These are phyloP conservation scores for Phyllosticta capitalensis DNA, from an alignment of 2,329 filamentous ascomycete species.

Conservation along the genomic window DNA sequence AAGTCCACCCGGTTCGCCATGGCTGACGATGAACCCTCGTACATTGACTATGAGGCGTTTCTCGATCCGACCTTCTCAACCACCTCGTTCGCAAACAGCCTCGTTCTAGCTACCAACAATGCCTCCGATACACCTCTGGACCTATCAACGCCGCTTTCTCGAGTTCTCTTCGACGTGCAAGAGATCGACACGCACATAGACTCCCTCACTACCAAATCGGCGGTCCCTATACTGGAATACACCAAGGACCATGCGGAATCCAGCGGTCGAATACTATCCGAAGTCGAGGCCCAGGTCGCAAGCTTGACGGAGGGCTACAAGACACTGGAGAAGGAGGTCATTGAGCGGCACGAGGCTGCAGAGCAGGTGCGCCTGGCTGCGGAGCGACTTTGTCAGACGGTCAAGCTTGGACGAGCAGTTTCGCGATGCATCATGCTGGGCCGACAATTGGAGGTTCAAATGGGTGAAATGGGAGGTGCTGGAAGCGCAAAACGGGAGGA, in stretches of 20 bases:
- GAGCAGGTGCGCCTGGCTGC: conserved; percentile 72
- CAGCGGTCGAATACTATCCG: conserved; percentile 60
- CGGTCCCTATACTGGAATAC: conserved; percentile 69
- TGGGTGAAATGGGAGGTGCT: conserved; percentile 55
- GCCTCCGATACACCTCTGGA: conserved; percentile 81
- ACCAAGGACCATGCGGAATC: conserved; percentile 66
- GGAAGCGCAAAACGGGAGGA: conserved; percentile 51
- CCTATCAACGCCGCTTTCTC: conserved; percentile 84
- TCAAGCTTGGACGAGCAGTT: conserved; percentile 67
- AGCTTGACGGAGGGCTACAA: conserved; percentile 77
- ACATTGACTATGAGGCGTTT: conserved; percentile 94
- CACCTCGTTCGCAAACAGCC: conserved; percentile 72
- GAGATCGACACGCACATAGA: conserved; percentile 97
- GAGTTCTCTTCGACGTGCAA: conserved; percentile 91
- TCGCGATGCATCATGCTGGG: conserved; percentile 72
- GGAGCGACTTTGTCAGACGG: conserved; percentile 68
- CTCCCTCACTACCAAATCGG: conserved; percentile 72
- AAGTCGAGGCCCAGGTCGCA: conserved; percentile 71
- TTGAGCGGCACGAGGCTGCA: conserved; percentile 74
- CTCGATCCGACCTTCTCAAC: conserved; percentile 75
- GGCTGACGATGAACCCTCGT: conserved; percentile 49
- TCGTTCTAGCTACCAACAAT: conserved; percentile 88
- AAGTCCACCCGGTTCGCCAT: neutral
- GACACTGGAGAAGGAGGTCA: conserved; percentile 76
- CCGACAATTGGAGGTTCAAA: conserved; percentile 77